Base-by-base conservation (phyloP, 352 stramenopile genomes). In the Phytophthora rubi region DNA sequence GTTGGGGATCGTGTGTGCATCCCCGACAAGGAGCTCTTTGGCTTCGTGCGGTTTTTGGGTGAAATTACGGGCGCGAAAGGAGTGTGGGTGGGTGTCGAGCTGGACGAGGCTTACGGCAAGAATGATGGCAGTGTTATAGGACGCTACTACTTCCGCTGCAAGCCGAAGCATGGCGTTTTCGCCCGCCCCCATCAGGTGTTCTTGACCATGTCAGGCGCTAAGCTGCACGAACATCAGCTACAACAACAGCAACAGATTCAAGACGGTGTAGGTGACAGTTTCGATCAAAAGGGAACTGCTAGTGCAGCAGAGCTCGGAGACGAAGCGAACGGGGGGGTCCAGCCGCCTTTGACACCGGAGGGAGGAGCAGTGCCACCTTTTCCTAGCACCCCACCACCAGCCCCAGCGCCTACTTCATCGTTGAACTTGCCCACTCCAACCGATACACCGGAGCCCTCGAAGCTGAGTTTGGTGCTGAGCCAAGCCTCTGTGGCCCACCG, bases 101-200 rank as follows among this genome's bases (percentile, higher is more conserved):
- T 95, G 28, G 86, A 95, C 33, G 80, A 91, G 54, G 75, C 88
- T 0, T 81, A 80, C 23, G 88, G 88, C 30, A 95, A 95, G 62
- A 95, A 95, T 64, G 88, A 95, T 70, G 88, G 88, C 49, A 92
- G 85, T 39, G 82, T 93, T 42, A 95, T 93, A 73, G 88, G 85
- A 53, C 67, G 80, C 33, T 88, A 89, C 64, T 95, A 93, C 70
- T 95, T 95, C 52, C 79, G 71, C 8, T 95, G 86, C 66, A 85
- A 90, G 52, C 77, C 82, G 13, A 92, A 93, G 62, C 82, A 94
- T 65, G 88, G 88, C 52, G 82, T 95, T 10, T 95, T 95, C 63
- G 84, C 86, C 4, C 82, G 85, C 2, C 83, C 85, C 30, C 88
- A 90, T 13, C 88, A 95, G 70, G 81, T 95, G 30, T 89, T 91